Base-by-base conservation (phyloP, 1,284 basidiomycete genomes). In the Melanopsichium pennsylvanicum region DNA sequence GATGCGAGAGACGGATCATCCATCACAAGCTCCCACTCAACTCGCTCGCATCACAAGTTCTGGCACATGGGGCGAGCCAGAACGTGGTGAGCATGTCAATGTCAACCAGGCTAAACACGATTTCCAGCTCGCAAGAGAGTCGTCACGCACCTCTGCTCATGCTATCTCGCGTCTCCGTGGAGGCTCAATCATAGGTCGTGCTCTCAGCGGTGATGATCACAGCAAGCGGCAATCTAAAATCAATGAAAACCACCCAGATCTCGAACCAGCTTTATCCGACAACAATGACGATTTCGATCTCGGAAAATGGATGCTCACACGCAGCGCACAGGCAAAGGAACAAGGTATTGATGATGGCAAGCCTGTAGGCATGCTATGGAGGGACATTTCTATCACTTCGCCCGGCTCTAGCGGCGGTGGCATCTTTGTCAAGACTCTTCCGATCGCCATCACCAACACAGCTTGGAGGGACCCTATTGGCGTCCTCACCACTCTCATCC, bases 341-440 rank as follows among this genome's bases (percentile, higher is more conserved):
- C 43, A 75, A 5, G 70, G 70, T 40, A 55, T 73, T 35, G 48
- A 70, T 43, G 13, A 46, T 29, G 47, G 64, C 21, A 76, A 76
- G 60, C 72, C 74, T 3, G 52, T 76, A 11, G 74, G 74, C 26
- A 48, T 76, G 42, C 63, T 74, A 9, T 76, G 73, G 73, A 44
- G 51, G 13, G 61, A 76, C 43, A 26, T 76, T 35, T 50, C 46
- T 35, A 64, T 76, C 44, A 57, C 47, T 15, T 59, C 69, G 10
- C 70, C 74, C 8, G 66, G 60, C 18, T 51, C 58, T 15, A 70
- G 59, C 8, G 63, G 67, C 31, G 73, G 67, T 9, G 63, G 69
- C 41, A 39, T 75, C 41, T 69, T 76, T 33, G 72, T 76, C 45
- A 76, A 76, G 50, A 73, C 72, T 5, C 47, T 74, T 6, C 72